Evolutionary conservation across 805 yeast genomes (phyloP).

Genomic region (Yarrowia alimentaria): DNA sequence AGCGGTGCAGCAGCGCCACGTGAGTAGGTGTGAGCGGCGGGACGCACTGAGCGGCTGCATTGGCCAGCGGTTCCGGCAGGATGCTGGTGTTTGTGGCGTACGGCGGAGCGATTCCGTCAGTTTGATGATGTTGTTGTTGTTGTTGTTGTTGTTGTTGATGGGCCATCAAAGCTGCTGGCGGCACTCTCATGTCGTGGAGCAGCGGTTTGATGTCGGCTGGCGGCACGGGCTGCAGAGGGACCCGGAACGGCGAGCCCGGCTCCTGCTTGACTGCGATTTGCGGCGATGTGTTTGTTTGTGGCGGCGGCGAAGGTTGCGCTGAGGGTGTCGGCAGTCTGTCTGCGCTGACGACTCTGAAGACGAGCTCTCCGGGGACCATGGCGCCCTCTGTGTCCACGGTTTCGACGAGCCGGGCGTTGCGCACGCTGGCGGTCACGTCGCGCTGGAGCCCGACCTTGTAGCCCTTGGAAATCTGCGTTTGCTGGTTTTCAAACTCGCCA

Average conservation of each 20-base stretch:
- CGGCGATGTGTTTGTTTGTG: background rate
- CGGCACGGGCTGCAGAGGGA: background rate
- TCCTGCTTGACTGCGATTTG: background rate
- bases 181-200: constrained; percentile 2
- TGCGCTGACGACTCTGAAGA: constrained; percentile 10
- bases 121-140: background rate
- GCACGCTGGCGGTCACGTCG: constrained; percentile 8
- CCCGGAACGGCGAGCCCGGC: background rate
- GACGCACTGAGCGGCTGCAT: background rate
- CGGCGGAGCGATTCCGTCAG: too few relatives aligned
- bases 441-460: constrained; percentile 25
- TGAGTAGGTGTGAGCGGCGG: constrained; percentile 13
- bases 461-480: constrained; percentile 20
- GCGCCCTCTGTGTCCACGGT: constrained; percentile 9
- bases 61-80: constrained; percentile 2
- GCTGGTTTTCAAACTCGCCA: constrained; percentile 28
- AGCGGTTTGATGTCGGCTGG: background rate
- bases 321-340: background rate
- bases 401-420: constrained; percentile 14
- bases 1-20: constrained; percentile 14
- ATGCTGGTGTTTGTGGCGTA: too few relatives aligned
- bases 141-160: background rate
- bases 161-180: constrained; percentile 9
- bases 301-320: background rate
- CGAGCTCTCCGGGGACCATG: constrained; percentile 22